These are phyloP conservation scores for Nigrograna mackinnonii DNA, from an alignment of 2,329 filamentous ascomycete genomes.

Conservation along the genomic window DNA sequence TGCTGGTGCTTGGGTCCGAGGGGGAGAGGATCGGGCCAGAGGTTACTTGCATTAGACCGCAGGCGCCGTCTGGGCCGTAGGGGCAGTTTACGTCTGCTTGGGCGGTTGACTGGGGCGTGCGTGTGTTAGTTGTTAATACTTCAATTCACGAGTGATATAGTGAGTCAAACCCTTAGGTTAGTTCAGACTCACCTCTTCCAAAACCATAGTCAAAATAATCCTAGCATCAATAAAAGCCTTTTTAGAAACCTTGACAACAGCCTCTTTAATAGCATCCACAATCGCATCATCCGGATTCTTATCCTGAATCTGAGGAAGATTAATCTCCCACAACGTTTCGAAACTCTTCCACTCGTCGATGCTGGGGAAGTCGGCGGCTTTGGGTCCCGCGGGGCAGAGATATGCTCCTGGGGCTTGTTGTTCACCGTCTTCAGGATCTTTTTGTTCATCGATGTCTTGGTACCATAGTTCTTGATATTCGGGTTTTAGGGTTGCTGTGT, in stretches of 20 bases:
- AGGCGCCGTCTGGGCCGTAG: constrained; percentile 7
- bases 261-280: constrained; percentile 8
- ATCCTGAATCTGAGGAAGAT: constrained; percentile 9
- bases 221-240: constrained; percentile 16
- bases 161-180: too few species aligned
- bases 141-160: background rate
- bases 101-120: constrained; percentile 20
- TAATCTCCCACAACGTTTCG: constrained; percentile 16
- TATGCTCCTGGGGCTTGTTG: too few species aligned
- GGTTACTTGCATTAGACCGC: constrained; percentile 19
- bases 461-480: too few species aligned
- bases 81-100: constrained; percentile 15
- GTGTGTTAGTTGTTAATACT: constrained; percentile 1
- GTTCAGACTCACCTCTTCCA: constrained; percentile 19
- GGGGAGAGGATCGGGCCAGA: constrained; percentile 9
- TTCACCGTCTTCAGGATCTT: too few species aligned
- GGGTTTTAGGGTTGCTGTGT: too few species aligned
- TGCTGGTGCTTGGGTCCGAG: constrained; percentile 12
- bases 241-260: constrained; percentile 12
- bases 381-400: too few species aligned
- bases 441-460: too few species aligned
- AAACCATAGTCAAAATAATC: constrained; percentile 15
- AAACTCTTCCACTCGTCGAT: constrained; percentile 15
- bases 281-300: constrained; percentile 5
- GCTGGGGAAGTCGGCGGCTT: constrained; percentile 7